Conservation (phyloP, 2,329 filamentous ascomycete genomes). For the Nothophoma quercina region DNA sequence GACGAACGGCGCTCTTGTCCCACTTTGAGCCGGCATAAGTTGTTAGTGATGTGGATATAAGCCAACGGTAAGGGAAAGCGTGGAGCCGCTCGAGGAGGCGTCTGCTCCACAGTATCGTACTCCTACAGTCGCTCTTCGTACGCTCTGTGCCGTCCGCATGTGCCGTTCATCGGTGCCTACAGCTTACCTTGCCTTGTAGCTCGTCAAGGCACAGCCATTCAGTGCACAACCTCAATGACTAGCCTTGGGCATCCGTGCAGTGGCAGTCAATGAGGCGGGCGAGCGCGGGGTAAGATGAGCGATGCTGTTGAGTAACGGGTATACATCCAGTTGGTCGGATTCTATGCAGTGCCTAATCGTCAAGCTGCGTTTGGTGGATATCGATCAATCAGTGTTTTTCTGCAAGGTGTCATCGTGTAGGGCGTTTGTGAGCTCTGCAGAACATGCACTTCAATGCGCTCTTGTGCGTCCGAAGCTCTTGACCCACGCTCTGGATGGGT, state of each 20-base stretch:
- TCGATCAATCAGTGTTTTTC: conserved; percentile 27
- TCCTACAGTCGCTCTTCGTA: too few species aligned
- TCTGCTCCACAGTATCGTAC: conserved; percentile 1
- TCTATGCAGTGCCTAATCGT: conserved; percentile 28
- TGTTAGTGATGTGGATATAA: too few species aligned
- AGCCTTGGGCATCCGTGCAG: conserved; percentile 10
- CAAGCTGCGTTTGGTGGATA: conserved; percentile 25
- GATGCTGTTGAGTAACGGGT: conserved; percentile 30
- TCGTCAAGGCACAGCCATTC: neutral
- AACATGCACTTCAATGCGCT: conserved; percentile 6
- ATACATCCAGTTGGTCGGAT: conserved; percentile 13
- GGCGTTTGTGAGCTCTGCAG: conserved; percentile 1
- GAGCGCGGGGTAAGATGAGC: conserved; percentile 23
- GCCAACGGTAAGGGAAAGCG: neutral
- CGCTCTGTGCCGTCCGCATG: too few species aligned
- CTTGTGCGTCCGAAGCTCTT: conserved; percentile 1
- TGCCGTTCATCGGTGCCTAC: neutral
- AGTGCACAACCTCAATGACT: neutral
- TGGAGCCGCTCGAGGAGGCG: neutral
- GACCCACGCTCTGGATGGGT: neutral
- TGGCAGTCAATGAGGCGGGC: conserved; percentile 1
- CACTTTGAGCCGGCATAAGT: too few species aligned
- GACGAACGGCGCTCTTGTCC: too few species aligned
- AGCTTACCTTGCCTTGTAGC: conserved; percentile 9
- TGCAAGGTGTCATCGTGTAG: conserved; percentile 25